Base-by-base conservation (phyloP, 1,139 yeast genomes). In the Geotrichum reessii region DNA sequence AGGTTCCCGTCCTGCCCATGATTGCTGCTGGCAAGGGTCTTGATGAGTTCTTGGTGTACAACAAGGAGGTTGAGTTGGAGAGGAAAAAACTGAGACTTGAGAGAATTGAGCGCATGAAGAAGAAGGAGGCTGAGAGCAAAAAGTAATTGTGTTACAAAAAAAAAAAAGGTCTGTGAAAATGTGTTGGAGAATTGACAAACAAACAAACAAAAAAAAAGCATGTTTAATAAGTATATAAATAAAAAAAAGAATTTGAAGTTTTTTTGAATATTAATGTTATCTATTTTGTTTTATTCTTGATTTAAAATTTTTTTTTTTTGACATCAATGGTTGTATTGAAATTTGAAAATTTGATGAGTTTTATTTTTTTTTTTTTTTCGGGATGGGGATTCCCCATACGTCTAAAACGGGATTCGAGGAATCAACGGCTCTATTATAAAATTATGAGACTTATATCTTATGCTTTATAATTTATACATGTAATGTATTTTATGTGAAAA, bases 1-100 rank as follows among this genome's bases (percentile, higher is more conserved):
- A 93, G 80, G 97, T 93, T 55, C 98, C 98, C 53, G 98, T 95
- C 63, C 81, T 93, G 73, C 99, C 99, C 60, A 92, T 93, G 96
- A 99, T 93, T 57, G 97, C 99, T 58, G 96, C 85, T 61, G 99
- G 99, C 68, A 89, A 87, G 74, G 97, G 88, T 64, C 81, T 93
- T 69, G 95, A 93, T 71, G 98, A 93, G 74, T 91, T 93, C 72
- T 87, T 93, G 67, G 81, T 82, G 55, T 92, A 85, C 75, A 96
- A 91, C 72, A 84, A 89, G 57, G 86, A 83, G 66, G 85, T 84
- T 60, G 96, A 90, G 77, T 78, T 78, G 68, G 82, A 86, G 74
- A 89, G 91, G 72, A 81, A 79, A 57, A 84, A 80, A 70, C 78
- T 85, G 69, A 80, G 89, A 48, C 53, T 3, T 12, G 62, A 59